A percentile compares a stretch with the other conserved stretches of the same genome.
Conservation (phyloP, 2,329 filamentous ascomycete genomes). For the Penicillium griseofulvum region DNA sequence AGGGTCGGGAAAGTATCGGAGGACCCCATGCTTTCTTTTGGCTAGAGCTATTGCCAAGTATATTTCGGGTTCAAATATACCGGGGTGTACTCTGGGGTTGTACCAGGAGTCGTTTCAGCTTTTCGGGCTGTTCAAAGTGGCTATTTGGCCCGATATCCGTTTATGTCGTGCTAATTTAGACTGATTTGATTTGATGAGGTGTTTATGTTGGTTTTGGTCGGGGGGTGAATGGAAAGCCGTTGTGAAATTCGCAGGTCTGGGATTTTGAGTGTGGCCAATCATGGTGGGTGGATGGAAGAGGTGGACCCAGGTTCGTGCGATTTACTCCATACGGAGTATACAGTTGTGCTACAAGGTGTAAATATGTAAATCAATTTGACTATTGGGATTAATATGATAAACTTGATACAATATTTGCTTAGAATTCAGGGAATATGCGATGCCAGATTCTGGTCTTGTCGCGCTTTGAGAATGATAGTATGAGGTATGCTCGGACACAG, state of each 20-base stretch:
- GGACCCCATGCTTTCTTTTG: conserved; percentile 23
- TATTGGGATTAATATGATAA: too few relatives aligned
- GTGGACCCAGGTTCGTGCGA: conserved; percentile 2
- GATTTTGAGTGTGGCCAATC: conserved; percentile 17
- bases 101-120: conserved; percentile 2
- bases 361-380: background rate
- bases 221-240: background rate
- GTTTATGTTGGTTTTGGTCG: background rate
- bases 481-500: background rate
- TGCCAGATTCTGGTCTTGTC: background rate
- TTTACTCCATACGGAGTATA: background rate
- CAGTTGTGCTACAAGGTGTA: background rate
- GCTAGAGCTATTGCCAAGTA: conserved; percentile 1
- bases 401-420: background rate
- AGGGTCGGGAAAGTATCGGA: conserved; percentile 35
- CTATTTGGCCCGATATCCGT: background rate
- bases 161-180: background rate
- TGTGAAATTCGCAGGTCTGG: conserved; percentile 14
- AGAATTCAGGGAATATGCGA: background rate
- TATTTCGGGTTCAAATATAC: conserved; percentile 3
- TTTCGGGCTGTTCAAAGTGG: background rate
- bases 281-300: background rate
- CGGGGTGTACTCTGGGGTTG: conserved; percentile 7
- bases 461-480: background rate
- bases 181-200: background rate